phyloP scores from a whole-genome alignment of 2,329 filamentous ascomycete genomes.

The Ascosphaera aggregata region DNA sequence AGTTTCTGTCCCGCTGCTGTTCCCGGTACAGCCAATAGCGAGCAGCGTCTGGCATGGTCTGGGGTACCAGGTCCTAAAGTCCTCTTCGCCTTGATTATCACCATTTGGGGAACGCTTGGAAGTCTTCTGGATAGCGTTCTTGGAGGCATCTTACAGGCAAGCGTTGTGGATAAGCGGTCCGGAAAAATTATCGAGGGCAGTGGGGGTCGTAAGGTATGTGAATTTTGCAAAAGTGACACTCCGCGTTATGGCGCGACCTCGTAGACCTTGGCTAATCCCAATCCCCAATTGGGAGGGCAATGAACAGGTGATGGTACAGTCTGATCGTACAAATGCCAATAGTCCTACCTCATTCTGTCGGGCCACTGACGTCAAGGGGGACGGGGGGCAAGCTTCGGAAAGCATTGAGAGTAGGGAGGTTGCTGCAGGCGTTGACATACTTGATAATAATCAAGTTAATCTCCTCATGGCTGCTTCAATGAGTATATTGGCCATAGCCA shows the following conservation, averaged over 20 bases:
- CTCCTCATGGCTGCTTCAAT: conserved; percentile 69
- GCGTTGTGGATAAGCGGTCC: conserved; percentile 58
- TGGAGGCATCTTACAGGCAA: conserved; percentile 64
- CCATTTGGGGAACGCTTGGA: conserved; percentile 51
- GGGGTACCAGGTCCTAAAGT: conserved; percentile 26
- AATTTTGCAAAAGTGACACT: too few species aligned
- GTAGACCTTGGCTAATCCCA: conserved; percentile 14
- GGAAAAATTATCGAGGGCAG: conserved; percentile 79
- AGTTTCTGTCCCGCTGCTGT: conserved; percentile 34
- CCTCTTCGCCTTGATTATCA: conserved; percentile 30
- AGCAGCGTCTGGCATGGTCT: conserved; percentile 18
- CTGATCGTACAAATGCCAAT: too few species aligned
- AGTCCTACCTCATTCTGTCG: too few species aligned
- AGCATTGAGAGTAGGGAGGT: conserved; percentile 39
- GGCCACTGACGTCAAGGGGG: too few species aligned
- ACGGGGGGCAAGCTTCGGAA: too few species aligned
- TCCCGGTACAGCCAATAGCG: conserved; percentile 7
- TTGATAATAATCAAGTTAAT: conserved; percentile 95
- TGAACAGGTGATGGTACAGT: too few species aligned
- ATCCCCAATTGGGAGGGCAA: too few species aligned
- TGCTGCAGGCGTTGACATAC: conserved; percentile 45
- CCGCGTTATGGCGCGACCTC: too few species aligned
- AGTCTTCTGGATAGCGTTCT: conserved; percentile 74
- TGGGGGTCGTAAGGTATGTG: conserved; percentile 37
- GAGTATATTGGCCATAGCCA: conserved; percentile 53